phyloP scores from a whole-genome alignment of 257 asterid genomes.

The Haberlea rhodopensis region DNA sequence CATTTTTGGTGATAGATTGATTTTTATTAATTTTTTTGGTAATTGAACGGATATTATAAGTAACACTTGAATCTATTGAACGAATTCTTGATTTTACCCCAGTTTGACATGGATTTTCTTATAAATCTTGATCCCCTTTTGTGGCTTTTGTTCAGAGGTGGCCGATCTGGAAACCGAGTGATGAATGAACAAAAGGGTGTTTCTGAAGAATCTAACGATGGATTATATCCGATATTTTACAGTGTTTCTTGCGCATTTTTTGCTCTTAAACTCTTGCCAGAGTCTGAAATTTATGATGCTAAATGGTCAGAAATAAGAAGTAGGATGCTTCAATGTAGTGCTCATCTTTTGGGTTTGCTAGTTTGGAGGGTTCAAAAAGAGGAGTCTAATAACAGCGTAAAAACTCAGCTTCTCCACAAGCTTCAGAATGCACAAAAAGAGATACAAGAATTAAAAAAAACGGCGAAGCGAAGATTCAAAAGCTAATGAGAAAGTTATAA shows the following conservation, averaged over 20 bases:
- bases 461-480: conserved; percentile 77
- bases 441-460: conserved; percentile 53
- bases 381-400: conserved; percentile 24
- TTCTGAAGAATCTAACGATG: conserved; percentile 43
- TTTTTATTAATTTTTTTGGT: not conserved
- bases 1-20: too few relatives aligned
- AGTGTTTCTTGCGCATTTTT: conserved; percentile 76
- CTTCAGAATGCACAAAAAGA: conserved; percentile 52
- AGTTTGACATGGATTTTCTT: conserved; percentile 6
- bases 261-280: conserved; percentile 56
- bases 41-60: conserved; percentile 4
- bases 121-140: conserved; percentile 2
- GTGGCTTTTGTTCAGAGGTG: conserved; percentile 24
- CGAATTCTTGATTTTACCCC: conserved; percentile 16
- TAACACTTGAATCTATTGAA: conserved; percentile 11
- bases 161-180: conserved; percentile 19
- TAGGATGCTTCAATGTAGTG: conserved; percentile 65
- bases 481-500: conserved; percentile 80
- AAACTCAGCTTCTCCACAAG: conserved; percentile 41
- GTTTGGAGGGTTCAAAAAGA: conserved; percentile 56
- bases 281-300: conserved; percentile 47
- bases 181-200: conserved; percentile 67
- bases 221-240: conserved; percentile 56
- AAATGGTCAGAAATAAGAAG: conserved; percentile 54
- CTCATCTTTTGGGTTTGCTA: conserved; percentile 71